Percentiles rank a stretch among this genome's conserved stretches.
Conservation (phyloP, 2,329 filamentous ascomycete genomes). For the Diaporthe citrichinensis region DNA sequence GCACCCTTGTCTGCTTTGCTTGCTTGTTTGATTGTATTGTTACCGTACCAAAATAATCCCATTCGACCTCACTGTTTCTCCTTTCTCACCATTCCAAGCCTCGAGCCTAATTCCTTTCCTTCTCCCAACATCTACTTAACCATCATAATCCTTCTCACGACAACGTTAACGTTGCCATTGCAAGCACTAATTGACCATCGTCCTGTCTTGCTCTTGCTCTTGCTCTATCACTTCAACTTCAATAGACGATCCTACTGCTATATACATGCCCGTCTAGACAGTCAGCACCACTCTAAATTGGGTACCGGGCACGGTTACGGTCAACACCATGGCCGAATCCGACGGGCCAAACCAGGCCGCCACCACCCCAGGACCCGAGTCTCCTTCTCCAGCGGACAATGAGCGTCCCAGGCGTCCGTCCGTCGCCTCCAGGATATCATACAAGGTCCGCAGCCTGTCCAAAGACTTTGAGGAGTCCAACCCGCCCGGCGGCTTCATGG, state of each 20-base stretch:
- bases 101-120: background rate
- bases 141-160: background rate
- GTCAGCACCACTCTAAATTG: background rate
- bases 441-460: constrained; percentile 43
- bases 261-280: constrained; percentile 1
- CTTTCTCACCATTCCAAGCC: background rate
- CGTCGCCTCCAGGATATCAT: constrained; percentile 37
- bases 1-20: background rate
- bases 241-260: background rate
- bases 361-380: constrained; percentile 19
- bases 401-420: constrained; percentile 42
- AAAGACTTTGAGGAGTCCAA: constrained; percentile 60
- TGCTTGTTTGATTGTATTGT: constrained; percentile 22
- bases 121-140: background rate
- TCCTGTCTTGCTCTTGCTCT: background rate
- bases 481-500: constrained; percentile 62
- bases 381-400: background rate
- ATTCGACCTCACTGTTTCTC: constrained; percentile 5
- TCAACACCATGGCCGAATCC: constrained; percentile 39
- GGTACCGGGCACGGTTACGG: constrained; percentile 2
- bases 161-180: background rate
- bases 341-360: constrained; percentile 29
- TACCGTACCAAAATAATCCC: background rate
- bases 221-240: background rate
- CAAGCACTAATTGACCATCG: background rate